Evolutionary conservation across 2,329 filamentous ascomycete genomes (phyloP).

Genomic region (Shiraia bambusicola): DNA sequence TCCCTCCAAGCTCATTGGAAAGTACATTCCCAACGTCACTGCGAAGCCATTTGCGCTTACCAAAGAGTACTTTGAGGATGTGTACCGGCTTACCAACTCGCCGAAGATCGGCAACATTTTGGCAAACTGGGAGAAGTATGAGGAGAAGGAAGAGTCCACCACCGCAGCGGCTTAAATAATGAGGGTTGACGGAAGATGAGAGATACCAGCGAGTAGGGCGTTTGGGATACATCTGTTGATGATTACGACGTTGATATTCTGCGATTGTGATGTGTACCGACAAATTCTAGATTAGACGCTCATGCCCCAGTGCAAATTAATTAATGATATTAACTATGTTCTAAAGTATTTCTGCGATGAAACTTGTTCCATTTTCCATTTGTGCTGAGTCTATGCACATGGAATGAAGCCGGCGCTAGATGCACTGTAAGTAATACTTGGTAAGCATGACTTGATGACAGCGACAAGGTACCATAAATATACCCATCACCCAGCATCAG

Average conservation of each 20-base stretch:
- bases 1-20: conserved; percentile 92
- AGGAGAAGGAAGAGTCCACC: conserved; percentile 39
- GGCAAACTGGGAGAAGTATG: conserved; percentile 68
- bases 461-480: no score
- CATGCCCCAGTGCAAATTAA: no score
- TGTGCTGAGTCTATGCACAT: no score
- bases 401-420: no score
- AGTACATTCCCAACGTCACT: conserved; percentile 99
- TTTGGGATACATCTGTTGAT: not conserved
- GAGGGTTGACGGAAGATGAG: not conserved
- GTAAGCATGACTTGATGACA: no score
- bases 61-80: conserved; percentile 99
- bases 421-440: no score
- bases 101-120: conserved; percentile 75
- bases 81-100: conserved; percentile 87
- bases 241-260: not conserved
- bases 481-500: no score
- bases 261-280: not conserved
- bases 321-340: no score
- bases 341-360: no score
- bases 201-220: not conserved
- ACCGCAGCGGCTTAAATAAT: conserved; percentile 21
- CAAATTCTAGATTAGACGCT: no score
- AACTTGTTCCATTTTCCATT: no score
- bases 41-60: conserved; percentile 92